phyloP scores from a whole-genome alignment of 2,329 filamentous ascomycete species.

The Tolypocladium tundrense region DNA sequence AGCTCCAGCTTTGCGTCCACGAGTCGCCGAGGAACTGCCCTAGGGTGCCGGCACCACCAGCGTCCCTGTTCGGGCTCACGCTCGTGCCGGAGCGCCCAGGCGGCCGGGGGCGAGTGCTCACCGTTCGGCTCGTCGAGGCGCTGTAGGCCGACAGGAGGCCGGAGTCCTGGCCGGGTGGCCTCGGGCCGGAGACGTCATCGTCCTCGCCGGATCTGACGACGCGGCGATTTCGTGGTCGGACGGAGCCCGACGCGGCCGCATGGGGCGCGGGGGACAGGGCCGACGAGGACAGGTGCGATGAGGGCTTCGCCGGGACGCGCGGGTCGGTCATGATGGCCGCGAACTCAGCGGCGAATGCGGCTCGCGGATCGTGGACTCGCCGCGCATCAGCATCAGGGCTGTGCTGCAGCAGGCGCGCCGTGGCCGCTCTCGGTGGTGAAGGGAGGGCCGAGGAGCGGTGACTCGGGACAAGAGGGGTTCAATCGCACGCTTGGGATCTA shows the following conservation, averaged over 20 bases:
- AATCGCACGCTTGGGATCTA: neutral
- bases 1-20: slow-evolving; percentile 44
- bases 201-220: slow-evolving; percentile 22
- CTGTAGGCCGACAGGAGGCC: slow-evolving; percentile 22
- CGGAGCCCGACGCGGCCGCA: slow-evolving; percentile 26
- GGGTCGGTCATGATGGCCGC: slow-evolving; percentile 26
- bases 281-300: slow-evolving; percentile 34
- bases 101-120: slow-evolving; percentile 39
- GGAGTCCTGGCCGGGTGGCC: slow-evolving; percentile 8
- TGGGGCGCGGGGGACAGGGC: slow-evolving; percentile 30
- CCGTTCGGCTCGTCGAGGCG: slow-evolving; percentile 29
- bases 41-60: slow-evolving; percentile 24
- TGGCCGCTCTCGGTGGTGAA: neutral
- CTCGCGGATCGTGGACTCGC: slow-evolving; percentile 13
- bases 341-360: slow-evolving; percentile 19
- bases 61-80: slow-evolving; percentile 14
- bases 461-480: neutral
- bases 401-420: neutral
- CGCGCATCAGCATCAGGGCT: slow-evolving; percentile 22
- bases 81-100: slow-evolving; percentile 22
- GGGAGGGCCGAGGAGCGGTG: neutral
- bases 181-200: slow-evolving; percentile 21
- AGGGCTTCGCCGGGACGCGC: slow-evolving; percentile 16
- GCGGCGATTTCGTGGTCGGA: slow-evolving; percentile 42
- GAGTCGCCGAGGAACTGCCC: slow-evolving; percentile 37